Conservation (phyloP, 371 early-diverging fungal species). For the Dichotomocladium elegans region DNA sequence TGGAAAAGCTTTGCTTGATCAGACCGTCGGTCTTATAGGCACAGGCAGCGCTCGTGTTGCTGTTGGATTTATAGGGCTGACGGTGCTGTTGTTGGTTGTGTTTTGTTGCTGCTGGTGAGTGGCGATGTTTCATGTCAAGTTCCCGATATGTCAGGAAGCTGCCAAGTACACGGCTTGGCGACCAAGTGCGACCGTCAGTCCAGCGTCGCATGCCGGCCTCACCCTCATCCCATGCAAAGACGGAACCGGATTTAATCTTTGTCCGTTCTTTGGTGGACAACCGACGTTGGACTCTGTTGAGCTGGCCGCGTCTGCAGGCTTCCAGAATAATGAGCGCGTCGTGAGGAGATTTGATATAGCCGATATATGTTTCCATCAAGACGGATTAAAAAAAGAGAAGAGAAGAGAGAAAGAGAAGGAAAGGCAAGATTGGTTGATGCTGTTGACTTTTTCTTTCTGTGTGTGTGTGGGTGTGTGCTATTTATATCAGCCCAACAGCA, state of each 20-base stretch:
- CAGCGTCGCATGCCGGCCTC: constrained; percentile 85
- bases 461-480: not conserved
- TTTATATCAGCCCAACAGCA: not conserved
- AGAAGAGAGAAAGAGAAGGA: constrained; percentile 3
- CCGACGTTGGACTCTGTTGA: constrained; percentile 66
- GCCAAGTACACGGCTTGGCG: constrained; percentile 75
- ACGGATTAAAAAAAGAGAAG: constrained; percentile 4
- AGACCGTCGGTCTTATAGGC: constrained; percentile 53
- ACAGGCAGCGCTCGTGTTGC: constrained; percentile 36
- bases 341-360: constrained; percentile 70
- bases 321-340: constrained; percentile 83
- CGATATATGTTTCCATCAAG: constrained; percentile 49
- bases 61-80: constrained; percentile 7
- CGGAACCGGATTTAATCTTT: constrained; percentile 67
- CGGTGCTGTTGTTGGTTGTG: not conserved
- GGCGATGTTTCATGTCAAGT: constrained; percentile 53
- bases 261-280: constrained; percentile 60
- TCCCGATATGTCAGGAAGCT: constrained; percentile 77
- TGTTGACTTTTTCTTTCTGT: too few relatives aligned
- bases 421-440: too few relatives aligned
- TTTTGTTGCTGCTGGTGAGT: constrained; percentile 10
- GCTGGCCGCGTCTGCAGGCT: constrained; percentile 67
- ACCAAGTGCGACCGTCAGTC: constrained; percentile 87
- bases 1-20: constrained; percentile 58
- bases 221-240: constrained; percentile 82